Conservation (phyloP, 257 asterid genomes). For the Nicotiana attenuata region DNA sequence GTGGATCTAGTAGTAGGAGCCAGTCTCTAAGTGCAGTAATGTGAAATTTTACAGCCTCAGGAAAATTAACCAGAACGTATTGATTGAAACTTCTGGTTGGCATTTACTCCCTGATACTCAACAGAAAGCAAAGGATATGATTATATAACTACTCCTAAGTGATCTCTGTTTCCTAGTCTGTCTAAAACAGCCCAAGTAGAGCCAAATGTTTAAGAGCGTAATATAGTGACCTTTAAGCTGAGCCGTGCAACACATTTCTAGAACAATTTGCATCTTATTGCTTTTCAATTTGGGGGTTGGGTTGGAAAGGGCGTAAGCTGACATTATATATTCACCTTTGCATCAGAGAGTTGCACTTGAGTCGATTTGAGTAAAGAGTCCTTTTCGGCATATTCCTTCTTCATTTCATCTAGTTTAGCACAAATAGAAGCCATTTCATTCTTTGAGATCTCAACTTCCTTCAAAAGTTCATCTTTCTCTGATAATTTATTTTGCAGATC, state of each 20-base stretch:
- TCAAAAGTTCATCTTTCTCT: constrained; percentile 79
- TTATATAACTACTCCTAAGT: background rate
- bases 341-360: constrained; percentile 78
- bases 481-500: constrained; percentile 60
- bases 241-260: background rate
- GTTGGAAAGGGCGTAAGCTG: background rate
- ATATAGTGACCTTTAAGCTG: background rate
- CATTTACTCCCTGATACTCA: background rate
- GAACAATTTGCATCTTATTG: background rate
- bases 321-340: constrained; percentile 46
- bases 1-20: background rate
- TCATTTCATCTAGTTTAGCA: constrained; percentile 43
- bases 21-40: background rate
- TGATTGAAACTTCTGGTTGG: background rate
- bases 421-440: constrained; percentile 50
- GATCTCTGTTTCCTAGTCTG: background rate
- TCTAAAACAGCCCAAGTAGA: background rate
- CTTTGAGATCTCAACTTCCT: constrained; percentile 56
- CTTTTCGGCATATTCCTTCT: constrained; percentile 55
- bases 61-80: background rate
- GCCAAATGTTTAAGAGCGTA: background rate
- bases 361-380: constrained; percentile 59
- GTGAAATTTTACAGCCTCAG: background rate
- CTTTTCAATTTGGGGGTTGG: background rate
- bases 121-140: background rate